These are phyloP conservation scores for Cladosporium sp. DNA, from an alignment of 2,329 filamentous ascomycete genomes.

Conservation along the genomic window DNA sequence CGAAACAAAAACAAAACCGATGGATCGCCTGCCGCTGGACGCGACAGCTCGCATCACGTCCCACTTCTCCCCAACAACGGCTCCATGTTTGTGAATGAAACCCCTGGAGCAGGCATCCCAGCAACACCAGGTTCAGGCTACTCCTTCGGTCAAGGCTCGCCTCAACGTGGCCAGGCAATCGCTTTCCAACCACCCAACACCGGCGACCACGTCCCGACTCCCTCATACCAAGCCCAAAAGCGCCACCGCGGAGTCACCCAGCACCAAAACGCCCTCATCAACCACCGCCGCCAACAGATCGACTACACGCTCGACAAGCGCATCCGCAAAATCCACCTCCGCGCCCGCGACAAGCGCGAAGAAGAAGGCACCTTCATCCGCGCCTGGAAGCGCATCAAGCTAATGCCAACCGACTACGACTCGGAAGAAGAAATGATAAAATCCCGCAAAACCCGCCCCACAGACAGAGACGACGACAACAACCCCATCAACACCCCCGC, in stretches of 20 bases:
- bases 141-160: conserved; percentile 3
- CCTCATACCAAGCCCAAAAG: conserved; percentile 36
- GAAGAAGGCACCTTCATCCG: conserved; percentile 63
- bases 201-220: conserved; percentile 29
- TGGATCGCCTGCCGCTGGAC: conserved; percentile 11
- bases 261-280: conserved; percentile 75
- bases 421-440: conserved; percentile 38
- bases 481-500: too few relatives aligned
- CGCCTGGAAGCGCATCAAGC: conserved; percentile 59
- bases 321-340: conserved; percentile 61
- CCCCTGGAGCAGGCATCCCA: conserved; percentile 2
- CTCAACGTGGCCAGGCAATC: conserved; percentile 15
- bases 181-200: conserved; percentile 22
- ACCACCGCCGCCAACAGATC: conserved; percentile 73
- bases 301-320: conserved; percentile 76
- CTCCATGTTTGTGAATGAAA: conserved; percentile 25
- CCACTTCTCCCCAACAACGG: conserved; percentile 30
- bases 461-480: conserved; percentile 33
- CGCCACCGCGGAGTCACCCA: conserved; percentile 71
- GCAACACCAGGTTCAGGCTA: conserved; percentile 8
- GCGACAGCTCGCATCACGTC: conserved; percentile 26
- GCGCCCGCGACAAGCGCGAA: conserved; percentile 56
- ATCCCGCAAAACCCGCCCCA: conserved; percentile 20
- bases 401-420: conserved; percentile 43
- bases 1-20: conserved; percentile 33